Conservation (phyloP, 1,284 basidiomycete genomes). For the Heliocybe sulcata region DNA sequence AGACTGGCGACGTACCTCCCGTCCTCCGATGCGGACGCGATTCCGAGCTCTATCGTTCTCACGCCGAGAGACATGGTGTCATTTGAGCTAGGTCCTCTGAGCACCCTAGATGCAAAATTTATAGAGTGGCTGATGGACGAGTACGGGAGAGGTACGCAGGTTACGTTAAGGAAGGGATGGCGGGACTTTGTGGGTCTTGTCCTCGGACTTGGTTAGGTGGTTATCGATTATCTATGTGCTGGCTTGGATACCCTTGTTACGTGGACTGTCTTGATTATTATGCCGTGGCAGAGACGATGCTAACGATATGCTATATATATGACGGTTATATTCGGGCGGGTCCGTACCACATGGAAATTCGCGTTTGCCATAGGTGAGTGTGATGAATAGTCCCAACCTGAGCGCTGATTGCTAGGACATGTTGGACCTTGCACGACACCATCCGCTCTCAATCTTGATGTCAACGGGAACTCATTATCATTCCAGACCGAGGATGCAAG, state of each 20-base stretch:
- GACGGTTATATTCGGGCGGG: background rate
- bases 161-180: constrained; percentile 41
- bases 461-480: too few relatives aligned
- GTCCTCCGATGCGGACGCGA: constrained; percentile 13
- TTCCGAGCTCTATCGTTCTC: constrained; percentile 21
- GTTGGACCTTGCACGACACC: too few relatives aligned
- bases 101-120: constrained; percentile 58
- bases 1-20: constrained; percentile 44
- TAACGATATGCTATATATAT: background rate
- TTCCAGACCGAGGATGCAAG: too few relatives aligned
- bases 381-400: too few relatives aligned
- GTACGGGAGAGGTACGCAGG: constrained; percentile 40
- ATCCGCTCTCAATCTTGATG: too few relatives aligned
- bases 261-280: background rate
- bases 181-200: constrained; percentile 38
- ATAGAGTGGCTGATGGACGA: constrained; percentile 68
- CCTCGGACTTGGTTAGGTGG: constrained; percentile 27
- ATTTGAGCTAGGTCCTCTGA: constrained; percentile 68
- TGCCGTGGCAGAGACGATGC: background rate
- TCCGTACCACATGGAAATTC: too few relatives aligned
- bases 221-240: background rate
- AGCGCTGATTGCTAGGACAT: too few relatives aligned
- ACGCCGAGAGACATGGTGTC: constrained; percentile 55
- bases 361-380: too few relatives aligned
- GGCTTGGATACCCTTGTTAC: background rate